Conservation (phyloP, 768 basidiomycete species). For the Epithele typhae region DNA sequence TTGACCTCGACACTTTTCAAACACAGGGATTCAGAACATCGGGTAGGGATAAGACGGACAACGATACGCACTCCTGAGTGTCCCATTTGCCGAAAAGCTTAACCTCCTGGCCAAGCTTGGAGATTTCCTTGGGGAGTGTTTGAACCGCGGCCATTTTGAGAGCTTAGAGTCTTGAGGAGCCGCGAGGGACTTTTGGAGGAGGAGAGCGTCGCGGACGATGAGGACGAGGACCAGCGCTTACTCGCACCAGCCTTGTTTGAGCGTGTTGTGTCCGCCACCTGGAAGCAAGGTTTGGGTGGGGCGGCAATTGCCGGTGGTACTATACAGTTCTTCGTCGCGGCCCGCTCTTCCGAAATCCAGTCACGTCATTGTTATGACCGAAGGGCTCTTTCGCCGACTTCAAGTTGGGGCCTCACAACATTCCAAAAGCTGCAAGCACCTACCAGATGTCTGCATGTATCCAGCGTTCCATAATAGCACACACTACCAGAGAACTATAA, state of each 20-base stretch:
- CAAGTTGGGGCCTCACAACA: no score
- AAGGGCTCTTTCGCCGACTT: no score
- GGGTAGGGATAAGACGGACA: background rate
- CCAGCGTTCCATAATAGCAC: no score
- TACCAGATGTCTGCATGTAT: no score
- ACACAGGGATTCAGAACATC: background rate
- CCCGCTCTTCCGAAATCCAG: no score
- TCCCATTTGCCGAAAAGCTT: constrained; percentile 99
- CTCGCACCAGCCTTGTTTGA: constrained; percentile 36
- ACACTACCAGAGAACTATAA: no score
- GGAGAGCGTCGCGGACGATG: constrained; percentile 18
- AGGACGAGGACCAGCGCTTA: constrained; percentile 9
- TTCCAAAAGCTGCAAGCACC: no score
- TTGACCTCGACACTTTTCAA: constrained; percentile 87
- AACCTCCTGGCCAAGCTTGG: constrained; percentile 77
- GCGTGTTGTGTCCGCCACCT: constrained; percentile 34
- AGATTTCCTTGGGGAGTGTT: constrained; percentile 80
- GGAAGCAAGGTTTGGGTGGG: constrained; percentile 28
- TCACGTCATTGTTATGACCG: no score
- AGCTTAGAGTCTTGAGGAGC: constrained; percentile 16
- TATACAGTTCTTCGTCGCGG: constrained; percentile 18
- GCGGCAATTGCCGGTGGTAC: constrained; percentile 16
- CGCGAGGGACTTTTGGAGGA: constrained; percentile 18
- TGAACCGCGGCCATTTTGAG: constrained; percentile 54
- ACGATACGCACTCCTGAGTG: constrained; percentile 81